These are phyloP conservation scores for Globisporangium irregulare DNA, from an alignment of 352 stramenopile genomes.

Conservation along the genomic window DNA sequence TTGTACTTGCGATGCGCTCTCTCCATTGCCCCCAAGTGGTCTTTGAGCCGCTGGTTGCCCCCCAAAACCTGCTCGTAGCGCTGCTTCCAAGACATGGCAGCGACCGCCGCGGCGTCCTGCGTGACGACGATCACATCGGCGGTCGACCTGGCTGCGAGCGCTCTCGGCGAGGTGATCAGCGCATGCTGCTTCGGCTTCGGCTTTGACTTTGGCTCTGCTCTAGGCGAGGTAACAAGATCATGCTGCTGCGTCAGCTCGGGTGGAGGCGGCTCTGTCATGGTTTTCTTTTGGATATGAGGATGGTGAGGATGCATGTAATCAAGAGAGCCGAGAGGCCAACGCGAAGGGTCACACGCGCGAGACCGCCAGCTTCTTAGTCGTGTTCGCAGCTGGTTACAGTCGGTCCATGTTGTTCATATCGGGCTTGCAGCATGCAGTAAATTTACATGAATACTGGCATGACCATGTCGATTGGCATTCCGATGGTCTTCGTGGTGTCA, in stretches of 20 bases:
- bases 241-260: background rate
- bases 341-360: background rate
- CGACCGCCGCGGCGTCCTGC: slow-evolving; percentile 26
- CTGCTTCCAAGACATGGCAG: slow-evolving; percentile 32
- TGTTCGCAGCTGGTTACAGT: background rate
- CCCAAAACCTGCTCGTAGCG: slow-evolving; percentile 35
- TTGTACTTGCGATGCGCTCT: slow-evolving; percentile 33
- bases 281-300: background rate
- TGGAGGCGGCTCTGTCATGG: background rate
- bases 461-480: no score
- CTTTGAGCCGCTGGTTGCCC: slow-evolving; percentile 35
- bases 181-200: slow-evolving; percentile 1
- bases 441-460: no score
- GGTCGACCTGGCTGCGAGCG: slow-evolving; percentile 9
- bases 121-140: slow-evolving; percentile 34
- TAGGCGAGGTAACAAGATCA: background rate
- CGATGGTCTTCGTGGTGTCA: no score
- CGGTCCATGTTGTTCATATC: background rate
- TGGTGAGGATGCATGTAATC: background rate
- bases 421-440: no score
- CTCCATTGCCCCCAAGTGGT: slow-evolving; percentile 29
- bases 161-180: slow-evolving; percentile 5
- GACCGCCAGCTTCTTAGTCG: background rate
- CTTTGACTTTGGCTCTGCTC: background rate
- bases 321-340: background rate